Conservation (phyloP, 306 rosid species). For the Cucumis hystrix region DNA sequence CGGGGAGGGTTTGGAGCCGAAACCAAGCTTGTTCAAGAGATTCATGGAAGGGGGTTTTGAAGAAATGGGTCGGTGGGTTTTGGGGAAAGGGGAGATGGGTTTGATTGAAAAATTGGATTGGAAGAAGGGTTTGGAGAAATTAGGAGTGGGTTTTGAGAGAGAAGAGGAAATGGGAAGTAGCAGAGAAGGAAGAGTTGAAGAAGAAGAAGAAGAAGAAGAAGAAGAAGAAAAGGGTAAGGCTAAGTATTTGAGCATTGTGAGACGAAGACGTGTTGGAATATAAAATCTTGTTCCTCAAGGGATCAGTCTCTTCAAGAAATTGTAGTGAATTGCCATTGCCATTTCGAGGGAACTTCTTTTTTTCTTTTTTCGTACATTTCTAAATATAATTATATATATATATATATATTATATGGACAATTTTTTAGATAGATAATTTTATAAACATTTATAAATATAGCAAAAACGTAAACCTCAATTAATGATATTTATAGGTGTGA, state of each 20-base stretch:
- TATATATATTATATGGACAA: no score
- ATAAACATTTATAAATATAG: no score
- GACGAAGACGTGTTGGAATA: conserved; percentile 19
- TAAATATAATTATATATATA: background rate
- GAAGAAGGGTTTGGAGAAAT: conserved; percentile 19
- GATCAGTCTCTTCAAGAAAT: background rate
- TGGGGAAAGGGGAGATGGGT: conserved; percentile 24
- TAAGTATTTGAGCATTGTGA: conserved; percentile 36
- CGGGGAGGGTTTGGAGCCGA: conserved; percentile 39
- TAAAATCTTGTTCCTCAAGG: background rate
- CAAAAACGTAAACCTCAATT: no score
- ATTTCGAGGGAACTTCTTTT: background rate
- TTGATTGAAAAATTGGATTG: conserved; percentile 12
- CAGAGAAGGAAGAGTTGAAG: conserved; percentile 24
- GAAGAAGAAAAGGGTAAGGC: conserved; percentile 16
- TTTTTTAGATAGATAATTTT: no score
- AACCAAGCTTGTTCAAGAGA: conserved; percentile 59
- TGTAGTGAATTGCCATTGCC: background rate
- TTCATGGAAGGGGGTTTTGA: conserved; percentile 47
- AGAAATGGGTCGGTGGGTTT: conserved; percentile 20
- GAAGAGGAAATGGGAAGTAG: conserved; percentile 19
- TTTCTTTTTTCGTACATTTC: background rate
- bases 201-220: conserved; percentile 23
- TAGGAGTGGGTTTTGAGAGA: conserved; percentile 13
- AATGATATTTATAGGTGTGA: no score